Evolutionary conservation across 805 yeast genomes (phyloP), one percentile per base, ranked within the genome.

Genomic region (Candida krabiensis): DNA sequence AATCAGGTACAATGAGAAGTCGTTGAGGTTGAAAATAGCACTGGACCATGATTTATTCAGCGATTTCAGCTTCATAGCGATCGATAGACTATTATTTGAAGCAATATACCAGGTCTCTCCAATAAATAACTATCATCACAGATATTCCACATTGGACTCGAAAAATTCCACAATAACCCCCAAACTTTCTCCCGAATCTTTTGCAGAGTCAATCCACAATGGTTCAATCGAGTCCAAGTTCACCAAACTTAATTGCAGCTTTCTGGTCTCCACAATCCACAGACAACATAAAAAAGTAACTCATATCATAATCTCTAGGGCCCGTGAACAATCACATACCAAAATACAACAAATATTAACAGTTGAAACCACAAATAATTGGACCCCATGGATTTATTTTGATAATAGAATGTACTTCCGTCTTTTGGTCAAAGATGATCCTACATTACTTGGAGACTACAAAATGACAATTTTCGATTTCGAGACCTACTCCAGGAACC

Each of bases 61-160:
- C 1, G 25, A 33, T 3, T 53, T 32, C 31, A 46, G 49, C 23
- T 37, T 30, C n/a, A 19, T 54, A 6, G 51, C 54, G 3, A 44
- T 63, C 3, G 58, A 60, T 35, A 41, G 66, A 35, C 54, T 47
- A 15, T 22, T 64, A 11, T 64, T 44, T 40, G 41, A 53, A 6
- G 23, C 38, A 4, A 36, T 56, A 9, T 47, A 43, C 30, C 33
- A 21, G 26, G 49, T 57, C 5, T 55, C 61, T 5, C 52, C 63
- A 3, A 23, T 41, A 2, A 14, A 30, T 3, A 37, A 49, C 4
- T 61, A 50, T 38, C 52, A 47, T 30, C 56, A 59, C 36, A 35
- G 49, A 16, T 59, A 49, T 33, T 36, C 59, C 2, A 46, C 39
- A 5, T 12, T 58, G 8, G 56, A 56, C 26, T 46, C 52, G 4